These are phyloP conservation scores for Lentinula sp. DNA, from an alignment of 768 basidiomycete genomes.

Conservation along the genomic window DNA sequence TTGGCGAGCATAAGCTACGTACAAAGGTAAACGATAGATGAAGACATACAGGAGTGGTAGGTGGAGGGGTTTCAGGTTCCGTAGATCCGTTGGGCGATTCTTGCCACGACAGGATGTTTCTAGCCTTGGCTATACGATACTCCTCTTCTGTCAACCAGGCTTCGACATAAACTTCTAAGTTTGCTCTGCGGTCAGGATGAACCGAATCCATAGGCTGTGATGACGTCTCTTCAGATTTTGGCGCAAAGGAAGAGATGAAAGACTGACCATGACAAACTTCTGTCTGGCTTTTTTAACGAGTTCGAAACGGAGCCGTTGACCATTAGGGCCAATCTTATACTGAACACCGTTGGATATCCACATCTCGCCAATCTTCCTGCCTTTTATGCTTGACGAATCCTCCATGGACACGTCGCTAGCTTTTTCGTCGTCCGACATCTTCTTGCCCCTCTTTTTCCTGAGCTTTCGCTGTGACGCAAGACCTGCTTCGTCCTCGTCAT, in stretches of 20 bases:
- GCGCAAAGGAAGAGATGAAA: neutral
- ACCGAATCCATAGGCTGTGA: conserved; percentile 68
- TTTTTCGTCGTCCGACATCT: conserved; percentile 27
- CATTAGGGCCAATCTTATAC: conserved; percentile 69
- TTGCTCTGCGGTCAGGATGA: conserved; percentile 66
- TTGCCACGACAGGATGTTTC: conserved; percentile 64
- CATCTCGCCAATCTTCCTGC: conserved; percentile 62
- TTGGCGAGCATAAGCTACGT: neutral
- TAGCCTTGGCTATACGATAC: conserved; percentile 57
- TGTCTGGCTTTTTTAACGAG: conserved; percentile 67
- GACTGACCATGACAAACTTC: conserved; percentile 66
- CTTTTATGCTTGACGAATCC: conserved; percentile 44
- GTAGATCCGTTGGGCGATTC: conserved; percentile 40
- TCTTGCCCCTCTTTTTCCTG: conserved; percentile 55
- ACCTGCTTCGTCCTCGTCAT: conserved; percentile 30
- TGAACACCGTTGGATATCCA: conserved; percentile 69
- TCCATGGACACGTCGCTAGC: conserved; percentile 42
- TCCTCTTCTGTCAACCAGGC: conserved; percentile 75
- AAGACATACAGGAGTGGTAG: conserved; percentile 20
- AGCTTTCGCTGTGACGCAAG: conserved; percentile 15
- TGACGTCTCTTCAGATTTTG: conserved; percentile 6
- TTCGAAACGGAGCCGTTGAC: conserved; percentile 61
- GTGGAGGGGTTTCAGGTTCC: conserved; percentile 35
- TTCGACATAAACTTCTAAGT: conserved; percentile 71
- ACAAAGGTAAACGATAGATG: conserved; percentile 7